A percentile compares a stretch with the other conserved stretches of the same genome.
Conservation (phyloP, 2,329 filamentous ascomycete species). For the Aureobasidium sp. region DNA sequence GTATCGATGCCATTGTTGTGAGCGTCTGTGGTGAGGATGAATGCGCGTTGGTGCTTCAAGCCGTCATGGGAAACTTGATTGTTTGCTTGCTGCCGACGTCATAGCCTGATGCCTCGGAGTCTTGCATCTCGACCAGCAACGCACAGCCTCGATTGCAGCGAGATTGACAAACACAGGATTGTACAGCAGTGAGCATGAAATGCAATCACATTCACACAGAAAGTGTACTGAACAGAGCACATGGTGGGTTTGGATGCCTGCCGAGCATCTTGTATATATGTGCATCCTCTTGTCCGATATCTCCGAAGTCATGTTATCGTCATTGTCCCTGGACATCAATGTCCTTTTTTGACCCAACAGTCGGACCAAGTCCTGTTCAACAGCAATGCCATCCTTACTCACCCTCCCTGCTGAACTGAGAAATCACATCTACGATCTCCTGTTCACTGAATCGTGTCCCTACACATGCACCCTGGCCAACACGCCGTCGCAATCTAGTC, state of each 20-base stretch:
- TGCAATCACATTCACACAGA: not conserved
- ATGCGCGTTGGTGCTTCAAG: too few species aligned
- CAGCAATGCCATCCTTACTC: conserved; percentile 14
- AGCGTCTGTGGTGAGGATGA: not conserved
- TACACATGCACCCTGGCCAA: not conserved
- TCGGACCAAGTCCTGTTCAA: too few species aligned
- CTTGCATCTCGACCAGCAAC: not conserved
- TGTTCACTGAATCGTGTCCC: conserved; percentile 13
- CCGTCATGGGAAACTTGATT: conserved; percentile 3
- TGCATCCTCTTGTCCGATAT: not conserved
- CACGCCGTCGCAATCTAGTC: not conserved
- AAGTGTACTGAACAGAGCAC: not conserved
- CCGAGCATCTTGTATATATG: not conserved
- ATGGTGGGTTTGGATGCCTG: not conserved
- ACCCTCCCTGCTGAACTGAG: conserved; percentile 18
- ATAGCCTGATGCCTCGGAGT: not conserved
- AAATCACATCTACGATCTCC: conserved; percentile 19
- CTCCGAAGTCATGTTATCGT: conserved; percentile 8
- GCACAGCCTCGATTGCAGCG: too few species aligned
- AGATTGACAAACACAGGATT: too few species aligned
- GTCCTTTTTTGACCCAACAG: not conserved
- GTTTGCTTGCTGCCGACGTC: not conserved
- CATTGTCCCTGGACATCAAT: conserved; percentile 12
- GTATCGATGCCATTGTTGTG: conserved; percentile 54
- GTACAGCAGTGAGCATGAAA: too few species aligned